A percentile compares a stretch with the other conserved stretches of the same genome.
These are phyloP conservation scores for Euphorbia schlechtendalii DNA, from an alignment of 441 rosid genomes.

Conservation along the genomic window DNA sequence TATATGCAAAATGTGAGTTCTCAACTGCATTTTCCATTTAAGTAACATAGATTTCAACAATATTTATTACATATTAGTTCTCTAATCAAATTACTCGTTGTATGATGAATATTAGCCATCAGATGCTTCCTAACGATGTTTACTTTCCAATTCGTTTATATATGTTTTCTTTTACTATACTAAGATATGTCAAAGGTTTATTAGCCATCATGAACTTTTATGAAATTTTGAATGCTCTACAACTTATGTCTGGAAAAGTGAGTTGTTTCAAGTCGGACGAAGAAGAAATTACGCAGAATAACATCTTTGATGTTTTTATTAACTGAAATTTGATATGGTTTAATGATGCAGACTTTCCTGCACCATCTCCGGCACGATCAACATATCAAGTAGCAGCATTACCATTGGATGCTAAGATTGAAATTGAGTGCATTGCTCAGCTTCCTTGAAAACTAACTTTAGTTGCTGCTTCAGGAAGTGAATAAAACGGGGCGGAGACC, in stretches of 20 bases:
- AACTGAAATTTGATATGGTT: background rate
- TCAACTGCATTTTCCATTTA: background rate
- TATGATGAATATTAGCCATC: no score
- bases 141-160: no score
- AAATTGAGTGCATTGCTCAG: slow-evolving; percentile 87
- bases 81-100: no score
- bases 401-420: slow-evolving; percentile 79
- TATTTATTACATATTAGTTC: no score
- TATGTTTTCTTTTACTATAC: background rate
- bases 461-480: background rate
- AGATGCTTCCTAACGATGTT: no score
- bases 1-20: slow-evolving; percentile 87
- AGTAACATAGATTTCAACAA: background rate
- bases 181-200: no score
- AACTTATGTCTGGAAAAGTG: background rate
- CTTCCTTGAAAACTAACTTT: slow-evolving; percentile 19
- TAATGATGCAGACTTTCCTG: slow-evolving; percentile 61
- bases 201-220: no score
- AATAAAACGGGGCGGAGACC: no score
- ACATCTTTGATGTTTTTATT: background rate
- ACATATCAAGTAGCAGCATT: slow-evolving; percentile 92
- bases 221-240: background rate
- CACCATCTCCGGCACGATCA: slow-evolving; percentile 81
- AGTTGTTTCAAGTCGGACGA: background rate
- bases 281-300: background rate